phyloP scores from a whole-genome alignment of 2,329 filamentous ascomycete genomes.

The Sarocladium oryzae region DNA sequence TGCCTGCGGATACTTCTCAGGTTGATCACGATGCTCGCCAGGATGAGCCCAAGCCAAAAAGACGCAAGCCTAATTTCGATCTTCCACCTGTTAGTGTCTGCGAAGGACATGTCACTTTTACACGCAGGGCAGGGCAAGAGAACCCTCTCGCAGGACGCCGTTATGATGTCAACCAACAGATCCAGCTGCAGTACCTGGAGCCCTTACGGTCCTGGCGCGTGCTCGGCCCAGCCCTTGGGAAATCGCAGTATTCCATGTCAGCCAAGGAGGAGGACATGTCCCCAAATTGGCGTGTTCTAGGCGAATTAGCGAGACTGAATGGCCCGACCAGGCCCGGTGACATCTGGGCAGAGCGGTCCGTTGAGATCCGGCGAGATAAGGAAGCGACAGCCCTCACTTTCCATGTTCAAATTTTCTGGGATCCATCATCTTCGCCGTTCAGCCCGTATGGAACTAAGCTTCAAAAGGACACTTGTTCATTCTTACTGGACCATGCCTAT shows the following conservation, averaged over 20 bases:
- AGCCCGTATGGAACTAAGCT: neutral
- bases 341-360: constrained; percentile 28
- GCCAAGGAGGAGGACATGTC: constrained; percentile 18
- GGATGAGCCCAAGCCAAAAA: neutral
- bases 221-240: neutral
- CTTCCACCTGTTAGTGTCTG: neutral
- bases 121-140: neutral
- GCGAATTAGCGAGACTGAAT: constrained; percentile 12
- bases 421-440: constrained; percentile 28
- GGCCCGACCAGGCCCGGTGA: constrained; percentile 18
- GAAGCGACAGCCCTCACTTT: constrained; percentile 24
- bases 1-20: neutral
- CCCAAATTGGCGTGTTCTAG: constrained; percentile 14
- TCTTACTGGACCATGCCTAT: neutral
- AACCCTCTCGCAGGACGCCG: neutral
- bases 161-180: neutral
- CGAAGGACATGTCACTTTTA: neutral
- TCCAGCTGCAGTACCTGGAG: neutral
- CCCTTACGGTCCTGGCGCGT: neutral
- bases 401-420: constrained; percentile 35
- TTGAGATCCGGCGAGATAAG: constrained; percentile 23
- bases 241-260: constrained; percentile 12
- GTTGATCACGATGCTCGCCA: neutral
- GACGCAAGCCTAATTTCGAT: neutral
- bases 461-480: neutral